Evolutionary conservation across 1,284 basidiomycete genomes (phyloP).

Genomic region (Marasmius oreades): DNA sequence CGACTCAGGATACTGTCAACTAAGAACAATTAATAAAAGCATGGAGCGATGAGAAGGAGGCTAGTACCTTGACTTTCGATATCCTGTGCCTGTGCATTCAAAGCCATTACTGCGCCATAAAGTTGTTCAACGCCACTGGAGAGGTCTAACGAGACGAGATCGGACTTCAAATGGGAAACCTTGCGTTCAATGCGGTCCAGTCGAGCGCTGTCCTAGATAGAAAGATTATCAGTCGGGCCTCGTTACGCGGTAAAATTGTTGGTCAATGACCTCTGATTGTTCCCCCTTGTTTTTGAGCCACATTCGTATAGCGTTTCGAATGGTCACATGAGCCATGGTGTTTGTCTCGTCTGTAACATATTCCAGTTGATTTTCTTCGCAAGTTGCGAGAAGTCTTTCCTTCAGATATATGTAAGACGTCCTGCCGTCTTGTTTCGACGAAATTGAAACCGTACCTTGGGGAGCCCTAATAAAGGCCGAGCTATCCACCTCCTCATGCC

Average conservation of each 20-base stretch:
- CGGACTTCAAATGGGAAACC: conserved; percentile 2
- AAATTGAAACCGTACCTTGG: conserved; percentile 51
- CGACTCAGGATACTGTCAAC: conserved; percentile 35
- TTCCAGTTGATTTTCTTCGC: conserved; percentile 52
- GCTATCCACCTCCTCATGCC: conserved; percentile 68
- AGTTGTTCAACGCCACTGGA: conserved; percentile 7
- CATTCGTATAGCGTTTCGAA: conserved; percentile 66
- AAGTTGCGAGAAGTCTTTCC: conserved; percentile 75
- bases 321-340: conserved; percentile 63
- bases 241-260: not conserved
- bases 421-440: not conserved
- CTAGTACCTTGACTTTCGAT: conserved; percentile 10
- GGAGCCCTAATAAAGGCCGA: conserved; percentile 61
- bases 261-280: conserved; percentile 3
- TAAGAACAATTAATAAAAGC: conserved; percentile 17
- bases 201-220: conserved; percentile 2
- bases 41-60: conserved; percentile 13
- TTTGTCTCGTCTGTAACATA: conserved; percentile 70
- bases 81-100: conserved; percentile 8
- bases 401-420: conserved; percentile 25
- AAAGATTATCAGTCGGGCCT: not conserved
- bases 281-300: conserved; percentile 21
- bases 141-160: conserved; percentile 3
- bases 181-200: conserved; percentile 3
- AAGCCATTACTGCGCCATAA: conserved; percentile 4